Percentiles rank a stretch among this genome's conserved stretches.
These are phyloP conservation scores for Suillus bovinus DNA, from an alignment of 768 basidiomycete species.

Conservation along the genomic window DNA sequence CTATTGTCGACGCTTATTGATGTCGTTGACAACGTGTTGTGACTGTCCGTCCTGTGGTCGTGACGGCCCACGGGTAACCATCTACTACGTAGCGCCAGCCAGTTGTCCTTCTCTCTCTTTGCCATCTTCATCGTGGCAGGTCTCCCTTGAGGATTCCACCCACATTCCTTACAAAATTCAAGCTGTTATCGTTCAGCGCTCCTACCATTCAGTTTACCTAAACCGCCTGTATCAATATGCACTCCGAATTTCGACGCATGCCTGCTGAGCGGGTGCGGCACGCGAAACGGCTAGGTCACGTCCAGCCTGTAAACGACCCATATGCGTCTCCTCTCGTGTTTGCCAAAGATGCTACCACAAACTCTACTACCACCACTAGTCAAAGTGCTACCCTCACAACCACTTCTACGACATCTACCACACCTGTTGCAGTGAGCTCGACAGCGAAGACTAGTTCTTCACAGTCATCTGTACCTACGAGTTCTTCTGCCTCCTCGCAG, in stretches of 20 bases:
- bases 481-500: constrained; percentile 5
- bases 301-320: constrained; percentile 12
- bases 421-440: constrained; percentile 12
- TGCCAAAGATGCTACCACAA: constrained; percentile 1
- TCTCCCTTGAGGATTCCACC: not conserved
- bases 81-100: not conserved
- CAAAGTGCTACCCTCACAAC: not conserved
- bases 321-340: constrained; percentile 10
- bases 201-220: not conserved
- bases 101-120: not conserved
- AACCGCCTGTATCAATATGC: constrained; percentile 20
- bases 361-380: constrained; percentile 8
- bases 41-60: not conserved
- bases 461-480: not conserved
- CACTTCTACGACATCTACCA: not conserved
- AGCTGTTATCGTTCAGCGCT: constrained; percentile 7
- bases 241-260: constrained; percentile 25
- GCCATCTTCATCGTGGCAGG: constrained; percentile 8
- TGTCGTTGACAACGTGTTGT: not conserved
- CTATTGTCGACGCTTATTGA: not conserved
- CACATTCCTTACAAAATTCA: constrained; percentile 7
- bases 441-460: constrained; percentile 16
- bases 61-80: not conserved
- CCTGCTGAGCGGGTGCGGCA: constrained; percentile 34
- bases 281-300: constrained; percentile 32